Evolutionary conservation across 495 filamentous ascomycete genomes (phyloP).

Genomic region (Talaromyces adpressus): DNA sequence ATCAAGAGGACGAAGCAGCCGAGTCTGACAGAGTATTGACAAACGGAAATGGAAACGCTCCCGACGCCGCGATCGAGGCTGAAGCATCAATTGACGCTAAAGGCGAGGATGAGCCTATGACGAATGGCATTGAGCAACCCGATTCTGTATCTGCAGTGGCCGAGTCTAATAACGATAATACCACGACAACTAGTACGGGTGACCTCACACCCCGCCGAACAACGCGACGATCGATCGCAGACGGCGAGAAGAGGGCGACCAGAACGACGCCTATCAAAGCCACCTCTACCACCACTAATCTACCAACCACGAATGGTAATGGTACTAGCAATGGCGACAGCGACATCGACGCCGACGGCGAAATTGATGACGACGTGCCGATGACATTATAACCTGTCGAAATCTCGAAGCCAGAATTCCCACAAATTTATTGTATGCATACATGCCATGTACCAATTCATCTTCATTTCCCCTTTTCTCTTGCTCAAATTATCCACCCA

Average conservation of each 20-base stretch:
- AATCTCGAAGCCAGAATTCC: background rate
- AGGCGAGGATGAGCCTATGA: background rate
- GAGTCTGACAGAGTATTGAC: background rate
- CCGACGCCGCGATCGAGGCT: background rate
- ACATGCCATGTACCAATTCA: no score
- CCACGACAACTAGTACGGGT: background rate
- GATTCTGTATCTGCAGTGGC: background rate
- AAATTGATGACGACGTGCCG: conserved; percentile 9
- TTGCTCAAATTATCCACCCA: background rate
- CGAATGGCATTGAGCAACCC: background rate
- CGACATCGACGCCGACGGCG: conserved; percentile 26
- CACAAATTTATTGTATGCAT: no score
- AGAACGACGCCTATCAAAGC: background rate
- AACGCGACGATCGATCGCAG: conserved; percentile 4
- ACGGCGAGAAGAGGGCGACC: conserved; percentile 7
- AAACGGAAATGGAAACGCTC: background rate
- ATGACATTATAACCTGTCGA: conserved; percentile 6
- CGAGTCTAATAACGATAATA: conserved; percentile 8
- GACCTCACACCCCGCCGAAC: background rate
- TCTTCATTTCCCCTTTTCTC: background rate
- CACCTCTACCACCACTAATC: background rate
- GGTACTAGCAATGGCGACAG: conserved; percentile 11
- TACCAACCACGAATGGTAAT: background rate
- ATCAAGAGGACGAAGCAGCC: background rate
- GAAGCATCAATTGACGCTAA: background rate